Evolutionary conservation across 352 stramenopile species (phyloP).

Genomic region (Pythium biforme): DNA sequence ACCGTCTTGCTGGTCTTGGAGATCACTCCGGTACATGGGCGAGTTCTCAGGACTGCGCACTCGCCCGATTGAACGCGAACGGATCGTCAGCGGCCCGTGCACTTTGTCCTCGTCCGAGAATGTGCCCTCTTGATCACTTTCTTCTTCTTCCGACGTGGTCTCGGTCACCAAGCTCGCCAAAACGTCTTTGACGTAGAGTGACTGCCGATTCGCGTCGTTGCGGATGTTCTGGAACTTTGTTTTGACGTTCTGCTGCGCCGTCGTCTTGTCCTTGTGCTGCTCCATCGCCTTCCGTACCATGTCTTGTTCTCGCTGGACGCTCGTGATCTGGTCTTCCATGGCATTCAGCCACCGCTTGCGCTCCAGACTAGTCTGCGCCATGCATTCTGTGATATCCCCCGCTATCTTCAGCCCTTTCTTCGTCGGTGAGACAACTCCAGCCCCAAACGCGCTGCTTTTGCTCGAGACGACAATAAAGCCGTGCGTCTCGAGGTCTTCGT

Average conservation of each 20-base stretch:
- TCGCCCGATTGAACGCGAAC: slow-evolving; percentile 23
- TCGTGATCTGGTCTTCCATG: slow-evolving; percentile 50
- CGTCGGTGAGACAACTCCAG: background rate
- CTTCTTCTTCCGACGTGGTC: background rate
- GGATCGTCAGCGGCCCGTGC: background rate
- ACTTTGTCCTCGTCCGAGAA: background rate
- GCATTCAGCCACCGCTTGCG: slow-evolving; percentile 70
- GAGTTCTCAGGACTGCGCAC: slow-evolving; percentile 69
- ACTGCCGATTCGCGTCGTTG: slow-evolving; percentile 46
- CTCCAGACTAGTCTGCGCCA: slow-evolving; percentile 58
- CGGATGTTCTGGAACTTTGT: slow-evolving; percentile 51
- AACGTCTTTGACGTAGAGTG: slow-evolving; percentile 43
- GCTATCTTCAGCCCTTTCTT: background rate
- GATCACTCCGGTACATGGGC: slow-evolving; percentile 42
- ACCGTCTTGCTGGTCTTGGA: background rate
- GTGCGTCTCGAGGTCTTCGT: slow-evolving; percentile 25
- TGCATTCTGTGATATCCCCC: slow-evolving; percentile 43
- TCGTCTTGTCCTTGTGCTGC: slow-evolving; percentile 39
- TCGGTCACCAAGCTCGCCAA: slow-evolving; percentile 33
- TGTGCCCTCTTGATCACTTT: background rate
- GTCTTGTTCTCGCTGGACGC: slow-evolving; percentile 31
- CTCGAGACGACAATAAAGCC: slow-evolving; percentile 29
- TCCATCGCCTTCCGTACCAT: slow-evolving; percentile 38
- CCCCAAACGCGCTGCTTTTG: slow-evolving; percentile 9
- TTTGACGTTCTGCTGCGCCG: slow-evolving; percentile 42